Evolutionary conservation across 1,284 basidiomycete genomes (phyloP), one percentile per base, ranked within the genome.

Genomic region (Papiliotrema terrestris): DNA sequence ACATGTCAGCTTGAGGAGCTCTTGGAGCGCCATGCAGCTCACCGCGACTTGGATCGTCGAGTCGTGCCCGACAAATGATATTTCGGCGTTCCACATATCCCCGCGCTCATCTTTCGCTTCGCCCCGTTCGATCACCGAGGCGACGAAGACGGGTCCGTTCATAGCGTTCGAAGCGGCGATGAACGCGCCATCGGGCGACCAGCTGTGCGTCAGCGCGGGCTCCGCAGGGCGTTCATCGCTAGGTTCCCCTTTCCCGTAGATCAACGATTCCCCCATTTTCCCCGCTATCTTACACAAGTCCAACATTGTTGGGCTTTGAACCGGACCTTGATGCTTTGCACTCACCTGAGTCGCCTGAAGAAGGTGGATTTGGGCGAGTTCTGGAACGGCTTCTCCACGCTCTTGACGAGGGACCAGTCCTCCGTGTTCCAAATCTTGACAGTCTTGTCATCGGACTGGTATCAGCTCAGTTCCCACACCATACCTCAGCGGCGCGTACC

Each of bases 161-260:
- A 94, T 98, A 2, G 95, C 93, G 68, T 98, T 98, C 0, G 94
- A 95, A 1, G 93, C 89, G 4, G 94, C 92, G 59, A 99, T 89
- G 69, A 96, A 91, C 8, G 91, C 89, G n/a, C 96, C 96, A 73
- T 98, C 96, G 2, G 95, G 95, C 1, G 94, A 96, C 96, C 95
- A 99, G 68, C 93, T 96, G 62, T 20, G 2, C 8, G 43, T 46
- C 52, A 56, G 49, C 15, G n/a, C n/a, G 38, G 4, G 19, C 26
- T 54, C 26, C 35, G 8, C 1, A 38, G 45, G 56, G 25, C 45
- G 37, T 37, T 20, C 29, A 46, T 44, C 37, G 43, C 25, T 35
- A 22, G 9, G 36, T 11, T 38, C 11, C n/a, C n/a, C 36, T 38
- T 38, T 38, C 36, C 36, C n/a, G 36, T n/a, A 38, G n/a, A 38